These are phyloP conservation scores for Chrysanthemum makinoi DNA, from an alignment of 129 eudicot genomes.

Conservation along the genomic window DNA sequence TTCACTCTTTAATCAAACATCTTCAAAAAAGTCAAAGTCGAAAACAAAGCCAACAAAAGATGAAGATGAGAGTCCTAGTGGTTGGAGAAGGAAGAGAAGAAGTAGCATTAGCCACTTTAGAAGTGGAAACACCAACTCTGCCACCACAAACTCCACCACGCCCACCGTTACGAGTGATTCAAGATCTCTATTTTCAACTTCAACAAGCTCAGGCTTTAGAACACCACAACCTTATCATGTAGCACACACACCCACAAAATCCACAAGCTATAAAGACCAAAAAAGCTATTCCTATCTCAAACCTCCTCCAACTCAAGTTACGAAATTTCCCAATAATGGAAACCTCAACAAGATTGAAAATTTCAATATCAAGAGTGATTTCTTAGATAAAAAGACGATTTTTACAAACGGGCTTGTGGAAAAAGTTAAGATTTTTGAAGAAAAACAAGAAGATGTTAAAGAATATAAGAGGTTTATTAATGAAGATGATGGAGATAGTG, in stretches of 20 bases:
- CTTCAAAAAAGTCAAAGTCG: constrained; percentile 55
- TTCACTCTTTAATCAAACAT: constrained; percentile 69
- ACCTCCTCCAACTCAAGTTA: constrained; percentile 14
- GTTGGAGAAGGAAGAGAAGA: constrained; percentile 75
- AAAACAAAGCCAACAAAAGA: constrained; percentile 54
- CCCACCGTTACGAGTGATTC: constrained; percentile 33
- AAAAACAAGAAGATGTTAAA: constrained; percentile 25
- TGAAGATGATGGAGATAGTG: constrained; percentile 76
- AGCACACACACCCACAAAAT: constrained; percentile 51
- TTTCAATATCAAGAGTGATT: constrained; percentile 30
- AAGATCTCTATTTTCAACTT: constrained; percentile 43
- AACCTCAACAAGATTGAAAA: constrained; percentile 39
- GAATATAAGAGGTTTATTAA: constrained; percentile 40
- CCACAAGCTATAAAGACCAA: constrained; percentile 36
- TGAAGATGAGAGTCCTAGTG: constrained; percentile 56
- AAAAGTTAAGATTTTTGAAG: constrained; percentile 22
- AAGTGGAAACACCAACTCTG: constrained; percentile 25
- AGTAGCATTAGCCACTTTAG: constrained; percentile 83
- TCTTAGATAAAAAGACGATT: constrained; percentile 34
- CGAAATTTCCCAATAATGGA: constrained; percentile 36
- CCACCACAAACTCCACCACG: background rate
- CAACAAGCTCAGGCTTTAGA: constrained; percentile 60
- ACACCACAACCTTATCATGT: constrained; percentile 65
- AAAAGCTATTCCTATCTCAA: constrained; percentile 41
- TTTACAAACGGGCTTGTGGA: constrained; percentile 28